A percentile compares a stretch with the other conserved stretches of the same genome.
phyloP scores from a whole-genome alignment of 2,329 filamentous ascomycete genomes.

The Neopestalotiopsis sp. region DNA sequence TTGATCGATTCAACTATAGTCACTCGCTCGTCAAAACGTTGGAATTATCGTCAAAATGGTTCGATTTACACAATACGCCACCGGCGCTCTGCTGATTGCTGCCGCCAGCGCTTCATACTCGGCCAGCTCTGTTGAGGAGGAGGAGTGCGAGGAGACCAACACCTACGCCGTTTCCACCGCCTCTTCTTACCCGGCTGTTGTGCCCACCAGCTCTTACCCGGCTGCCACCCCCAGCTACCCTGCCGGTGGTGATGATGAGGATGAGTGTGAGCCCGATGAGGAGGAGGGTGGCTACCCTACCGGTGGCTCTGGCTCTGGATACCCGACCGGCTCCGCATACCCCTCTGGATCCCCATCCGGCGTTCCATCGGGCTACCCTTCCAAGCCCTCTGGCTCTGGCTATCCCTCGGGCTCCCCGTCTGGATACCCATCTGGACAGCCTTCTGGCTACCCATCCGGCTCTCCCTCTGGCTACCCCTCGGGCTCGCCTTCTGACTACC shows the following conservation, averaged over 20 bases:
- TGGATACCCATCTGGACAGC: slow-evolving; percentile 30
- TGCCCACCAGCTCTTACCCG: slow-evolving; percentile 5
- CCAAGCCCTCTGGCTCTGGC: slow-evolving; percentile 26
- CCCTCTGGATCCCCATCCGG: background rate
- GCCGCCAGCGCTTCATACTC: slow-evolving; percentile 28
- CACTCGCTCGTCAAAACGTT: slow-evolving; percentile 33
- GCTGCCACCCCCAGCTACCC: slow-evolving; percentile 2
- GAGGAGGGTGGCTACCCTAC: slow-evolving; percentile 9
- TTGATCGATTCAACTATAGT: slow-evolving; percentile 33
- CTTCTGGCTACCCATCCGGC: background rate
- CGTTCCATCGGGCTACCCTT: slow-evolving; percentile 30
- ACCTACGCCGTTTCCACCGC: slow-evolving; percentile 4
- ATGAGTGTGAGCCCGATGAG: slow-evolving; percentile 11
- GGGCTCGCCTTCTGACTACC: background rate
- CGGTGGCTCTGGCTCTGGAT: background rate
- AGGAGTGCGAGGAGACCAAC: slow-evolving; percentile 11
- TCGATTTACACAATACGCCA: slow-evolving; percentile 36
- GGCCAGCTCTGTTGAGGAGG: slow-evolving; percentile 18
- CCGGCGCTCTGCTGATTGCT: slow-evolving; percentile 34
- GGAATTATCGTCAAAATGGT: slow-evolving; percentile 32
- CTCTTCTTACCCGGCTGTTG: slow-evolving; percentile 11
- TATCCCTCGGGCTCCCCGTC: slow-evolving; percentile 22
- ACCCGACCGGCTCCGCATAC: background rate
- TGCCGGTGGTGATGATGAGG: slow-evolving; percentile 8
- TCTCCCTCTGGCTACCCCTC: slow-evolving; percentile 1